Base-by-base conservation (phyloP, 2,329 filamentous ascomycete genomes). In the Colletotrichum salicis region DNA sequence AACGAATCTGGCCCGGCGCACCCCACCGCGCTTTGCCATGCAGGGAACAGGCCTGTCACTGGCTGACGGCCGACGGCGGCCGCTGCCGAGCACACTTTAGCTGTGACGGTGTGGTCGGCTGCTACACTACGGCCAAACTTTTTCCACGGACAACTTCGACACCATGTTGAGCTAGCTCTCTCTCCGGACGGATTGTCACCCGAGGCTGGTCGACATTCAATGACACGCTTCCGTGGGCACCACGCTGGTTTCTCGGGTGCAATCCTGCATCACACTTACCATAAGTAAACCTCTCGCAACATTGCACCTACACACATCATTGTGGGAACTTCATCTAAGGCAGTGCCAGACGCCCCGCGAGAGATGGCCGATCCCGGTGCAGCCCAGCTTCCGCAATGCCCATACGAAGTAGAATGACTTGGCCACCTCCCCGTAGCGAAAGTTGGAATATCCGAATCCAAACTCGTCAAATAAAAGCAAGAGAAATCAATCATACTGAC, bases 21-120 rank as follows among this genome's bases (percentile, higher is more conserved):
- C 22, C 27, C 55, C 54, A 29, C 31, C 45, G 29, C 29, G 48
- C 64, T 68, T 22, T 59, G 45, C 64, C 27, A 55, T 48, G 19
- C 54, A 64, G 45, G 52, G 58, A 24, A 55, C 12, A 59, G 37
- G 52, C 64, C 48, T 59, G 68, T 62, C 33, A n/a, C 41, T 56
- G 35, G 64, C 59, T 55, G 22, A 37, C 35, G 55, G 48, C 55
- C 27, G 64, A 68, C 13, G 15, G 68, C 64, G 52, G 68, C 51
- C 64, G 24, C 24, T 68, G 56, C 54, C 54, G 64, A 35, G 27
- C 69, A 41, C 37, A 41, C 37, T 41, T 19, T 41, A 41, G 37
- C 51, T 59, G 41, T 7, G 19, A n/a, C 41, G 19, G 41, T 48
- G 41, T 48, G 19, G 15, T 48, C 58, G 45, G 41, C 69, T 68